Base-by-base conservation (phyloP, 2,329 filamentous ascomycete species). In the Colletotrichum acutatum region DNA sequence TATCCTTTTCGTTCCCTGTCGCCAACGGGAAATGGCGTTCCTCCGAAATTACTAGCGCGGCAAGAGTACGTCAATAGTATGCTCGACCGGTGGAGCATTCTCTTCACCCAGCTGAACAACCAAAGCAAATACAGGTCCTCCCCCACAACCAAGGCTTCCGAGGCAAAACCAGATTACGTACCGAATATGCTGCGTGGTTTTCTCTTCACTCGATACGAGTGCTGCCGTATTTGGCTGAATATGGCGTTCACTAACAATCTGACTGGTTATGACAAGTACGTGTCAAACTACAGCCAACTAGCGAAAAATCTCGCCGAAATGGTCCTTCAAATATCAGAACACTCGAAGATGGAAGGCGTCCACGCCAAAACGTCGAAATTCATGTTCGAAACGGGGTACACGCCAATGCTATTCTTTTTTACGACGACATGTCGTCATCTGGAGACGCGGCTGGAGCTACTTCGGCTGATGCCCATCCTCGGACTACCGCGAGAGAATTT, bases 231-330 rank as follows among this genome's bases (percentile, higher is more conserved):
- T 26, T 73, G 71, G 71, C 2, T 71, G 9, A 73, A 85, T 72
- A 82, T 76, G 32, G 77, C 74, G 2, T 85, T 82, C 49, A 83
- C 86, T 69, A 59, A 63, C 1, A 73, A 78, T 30, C 56, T 72
- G 32, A 61, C 37, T 4, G 68, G 62, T 0, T 72, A 59, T 5
- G 71, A 74, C n/a, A 65, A 46, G 24, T 74, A 34, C 16, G 1
- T 73, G n/a, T 9, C 57, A 14, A 73, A 71, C 19, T 73, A 66
- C 60, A 61, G 53, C 22, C 60, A 61, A 5, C 26, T 73, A 1
- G 71, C 49, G 0, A 66, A 62, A 24, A 16, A 52, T 5, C 56
- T 73, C 1, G 32, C 42, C n/a, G 14, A 28, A 12, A 70, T 59
- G 14, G 61, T 58, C 11, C 26, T 30, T 1, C 42, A 58, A 28